These are phyloP conservation scores for Fulvia fulva DNA, from an alignment of 2,329 filamentous ascomycete genomes.

Conservation along the genomic window DNA sequence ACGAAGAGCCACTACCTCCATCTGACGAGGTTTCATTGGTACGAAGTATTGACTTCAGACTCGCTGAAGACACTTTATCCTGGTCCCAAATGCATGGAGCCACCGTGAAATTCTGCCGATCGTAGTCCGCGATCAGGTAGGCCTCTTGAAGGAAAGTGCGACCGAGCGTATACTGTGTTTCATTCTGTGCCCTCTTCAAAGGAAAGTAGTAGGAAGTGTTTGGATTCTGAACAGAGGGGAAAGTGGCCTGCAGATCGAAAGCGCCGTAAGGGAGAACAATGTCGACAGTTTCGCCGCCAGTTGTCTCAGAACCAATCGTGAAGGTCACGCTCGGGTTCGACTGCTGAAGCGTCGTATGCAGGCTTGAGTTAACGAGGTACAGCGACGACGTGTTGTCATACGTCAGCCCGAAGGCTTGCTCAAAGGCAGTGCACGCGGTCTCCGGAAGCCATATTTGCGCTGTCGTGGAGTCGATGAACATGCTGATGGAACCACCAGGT, in stretches of 20 bases:
- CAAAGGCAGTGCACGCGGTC: conserved; percentile 35
- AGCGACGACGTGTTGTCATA: conserved; percentile 28
- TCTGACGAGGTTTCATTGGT: conserved; percentile 19
- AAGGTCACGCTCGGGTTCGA: conserved; percentile 34
- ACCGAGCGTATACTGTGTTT: conserved; percentile 36
- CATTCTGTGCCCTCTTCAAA: conserved; percentile 31
- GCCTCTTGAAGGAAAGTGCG: conserved; percentile 38
- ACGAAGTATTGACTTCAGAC: conserved; percentile 31
- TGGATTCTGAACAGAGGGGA: conserved; percentile 28
- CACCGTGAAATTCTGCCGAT: conserved; percentile 35
- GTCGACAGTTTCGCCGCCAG: conserved; percentile 27
- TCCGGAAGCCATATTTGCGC: conserved; percentile 62
- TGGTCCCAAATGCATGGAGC: conserved; percentile 34
- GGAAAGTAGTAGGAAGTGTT: conserved; percentile 34
- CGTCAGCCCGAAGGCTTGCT: conserved; percentile 34
- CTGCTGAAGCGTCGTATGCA: conserved; percentile 25
- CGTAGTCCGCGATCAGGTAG: conserved; percentile 38
- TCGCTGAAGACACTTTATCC: conserved; percentile 18
- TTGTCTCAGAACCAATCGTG: conserved; percentile 27
- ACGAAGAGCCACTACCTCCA: conserved; percentile 18
- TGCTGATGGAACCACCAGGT: conserved; percentile 33
- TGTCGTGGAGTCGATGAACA: conserved; percentile 61
- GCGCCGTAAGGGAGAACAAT: conserved; percentile 37
- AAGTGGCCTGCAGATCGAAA: conserved; percentile 32
- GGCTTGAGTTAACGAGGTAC: conserved; percentile 35